Percentiles rank a stretch among this genome's conserved stretches.
These are phyloP conservation scores for Talaromyces piceae DNA, from an alignment of 2,329 filamentous ascomycete genomes.

Conservation along the genomic window DNA sequence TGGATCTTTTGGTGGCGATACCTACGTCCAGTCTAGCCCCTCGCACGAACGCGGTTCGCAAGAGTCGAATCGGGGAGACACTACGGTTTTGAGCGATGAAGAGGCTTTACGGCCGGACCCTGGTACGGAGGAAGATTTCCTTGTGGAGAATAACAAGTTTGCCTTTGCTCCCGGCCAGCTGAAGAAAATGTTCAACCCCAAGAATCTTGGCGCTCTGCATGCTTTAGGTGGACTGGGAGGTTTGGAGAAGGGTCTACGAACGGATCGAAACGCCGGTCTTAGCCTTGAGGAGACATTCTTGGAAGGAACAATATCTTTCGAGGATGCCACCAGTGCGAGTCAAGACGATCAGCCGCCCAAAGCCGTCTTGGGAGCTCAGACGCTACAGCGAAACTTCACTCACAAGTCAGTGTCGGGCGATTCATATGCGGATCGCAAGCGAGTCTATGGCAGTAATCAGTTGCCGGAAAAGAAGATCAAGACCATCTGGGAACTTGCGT, in stretches of 20 bases:
- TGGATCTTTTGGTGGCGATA: conserved; percentile 47
- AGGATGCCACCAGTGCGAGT: conserved; percentile 50
- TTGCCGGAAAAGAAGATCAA: conserved; percentile 64
- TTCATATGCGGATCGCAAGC: conserved; percentile 56
- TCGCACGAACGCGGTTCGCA: conserved; percentile 34
- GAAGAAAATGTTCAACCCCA: conserved; percentile 72
- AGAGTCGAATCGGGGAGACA: conserved; percentile 36
- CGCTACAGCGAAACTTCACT: conserved; percentile 10
- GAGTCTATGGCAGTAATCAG: conserved; percentile 61
- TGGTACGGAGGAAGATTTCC: conserved; percentile 62
- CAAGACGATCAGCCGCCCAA: conserved; percentile 20
- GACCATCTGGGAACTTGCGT: conserved; percentile 61
- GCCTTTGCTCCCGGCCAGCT: conserved; percentile 67
- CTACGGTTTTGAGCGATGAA: conserved; percentile 50
- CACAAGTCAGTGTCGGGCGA: conserved; percentile 23
- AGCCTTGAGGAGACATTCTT: conserved; percentile 61
- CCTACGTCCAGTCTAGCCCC: conserved; percentile 40
- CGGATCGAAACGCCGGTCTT: conserved; percentile 57
- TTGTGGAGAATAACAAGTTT: conserved; percentile 61
- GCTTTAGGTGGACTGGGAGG: conserved; percentile 66
- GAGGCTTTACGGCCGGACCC: conserved; percentile 62
- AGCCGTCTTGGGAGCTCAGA: conserved; percentile 15
- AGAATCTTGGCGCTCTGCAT: conserved; percentile 66
- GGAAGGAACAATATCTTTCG: conserved; percentile 59
- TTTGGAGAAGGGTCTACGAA: conserved; percentile 64